Evolutionary conservation across 768 basidiomycete species (phyloP), one percentile per base, ranked within the genome.

Genomic region (Cystofilobasidium bisporidii): DNA sequence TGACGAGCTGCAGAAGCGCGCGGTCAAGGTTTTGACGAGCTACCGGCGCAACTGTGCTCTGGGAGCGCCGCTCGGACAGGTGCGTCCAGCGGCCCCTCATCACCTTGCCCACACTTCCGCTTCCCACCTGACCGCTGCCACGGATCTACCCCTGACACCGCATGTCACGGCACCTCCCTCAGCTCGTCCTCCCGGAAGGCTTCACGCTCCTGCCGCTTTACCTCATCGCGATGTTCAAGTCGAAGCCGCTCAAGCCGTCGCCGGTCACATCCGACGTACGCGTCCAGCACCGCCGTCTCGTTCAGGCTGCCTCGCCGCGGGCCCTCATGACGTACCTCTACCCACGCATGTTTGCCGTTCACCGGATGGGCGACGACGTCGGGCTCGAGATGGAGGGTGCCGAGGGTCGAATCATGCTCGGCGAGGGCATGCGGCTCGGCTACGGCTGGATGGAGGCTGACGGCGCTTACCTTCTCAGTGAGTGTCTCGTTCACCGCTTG

Each of bases 161-260:
- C 40, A 41, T 9, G 40, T 41, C 10, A 41, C 17, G 40, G 48
- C 22, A 4, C 20, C 18, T 14, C 24, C 33, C 45, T 0, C 72
- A 99, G 94, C 78, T 99, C 70, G 88, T 99, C 69, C 84, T 99
- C 30, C 96, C 96, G 9, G 96, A 98, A 77, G 86, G 88, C 0
- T 92, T 91, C 81, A 86, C 87, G 73, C 82, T 87, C 1, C 82
- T 98, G 50, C 90, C 92, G 0, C 80, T 91, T 22, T 92, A 86
- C 75, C 83, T 83, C 3, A 80, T 97, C 3, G 85, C 85, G 15
- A 83, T 97, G 40, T 81, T 87, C 56, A 99, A 99, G 79, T 83
- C 83, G 62, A 94, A 96, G 76, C 86, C 91, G 24, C 78, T 99
- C n/a, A 94, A 96, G 86, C 38, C 61, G 61, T 56, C 50, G 50